phyloP scores from a whole-genome alignment of 2,329 filamentous ascomycete genomes.

The Aureobasidium sp. region DNA sequence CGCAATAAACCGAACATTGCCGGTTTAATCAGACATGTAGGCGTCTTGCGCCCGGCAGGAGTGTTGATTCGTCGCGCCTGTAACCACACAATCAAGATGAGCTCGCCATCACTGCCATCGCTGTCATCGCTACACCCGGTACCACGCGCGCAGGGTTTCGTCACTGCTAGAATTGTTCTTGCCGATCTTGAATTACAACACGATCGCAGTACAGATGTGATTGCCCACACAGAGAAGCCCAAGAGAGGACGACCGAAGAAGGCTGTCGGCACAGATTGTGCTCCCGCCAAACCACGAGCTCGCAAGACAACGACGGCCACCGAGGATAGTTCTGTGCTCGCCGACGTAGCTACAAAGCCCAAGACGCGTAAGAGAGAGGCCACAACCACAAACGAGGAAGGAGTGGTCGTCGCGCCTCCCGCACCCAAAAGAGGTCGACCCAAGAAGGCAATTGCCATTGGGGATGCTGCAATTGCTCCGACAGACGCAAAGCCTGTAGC shows the following conservation, averaged over 20 bases:
- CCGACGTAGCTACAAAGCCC: background rate
- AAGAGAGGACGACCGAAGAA: background rate
- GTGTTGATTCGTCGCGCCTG: background rate
- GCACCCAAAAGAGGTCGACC: background rate
- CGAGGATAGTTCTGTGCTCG: background rate
- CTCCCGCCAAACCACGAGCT: background rate
- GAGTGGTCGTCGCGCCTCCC: background rate
- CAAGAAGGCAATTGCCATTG: background rate
- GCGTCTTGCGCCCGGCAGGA: background rate
- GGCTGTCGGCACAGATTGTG: background rate
- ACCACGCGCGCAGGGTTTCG: background rate
- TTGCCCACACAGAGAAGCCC: background rate
- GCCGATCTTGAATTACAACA: background rate
- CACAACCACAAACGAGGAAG: background rate
- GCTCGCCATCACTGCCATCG: slow-evolving; percentile 5
- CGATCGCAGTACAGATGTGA: background rate
- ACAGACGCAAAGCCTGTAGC: background rate
- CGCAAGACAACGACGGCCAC: background rate
- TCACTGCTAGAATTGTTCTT: slow-evolving; percentile 4
- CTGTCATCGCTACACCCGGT: background rate
- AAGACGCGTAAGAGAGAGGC: background rate
- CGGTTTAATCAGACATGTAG: background rate
- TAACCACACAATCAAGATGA: background rate
- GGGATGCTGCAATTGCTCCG: background rate
- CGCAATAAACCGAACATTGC: background rate